These are phyloP conservation scores for Priceomyces carsonii DNA, from an alignment of 805 yeast species.

Conservation along the genomic window DNA sequence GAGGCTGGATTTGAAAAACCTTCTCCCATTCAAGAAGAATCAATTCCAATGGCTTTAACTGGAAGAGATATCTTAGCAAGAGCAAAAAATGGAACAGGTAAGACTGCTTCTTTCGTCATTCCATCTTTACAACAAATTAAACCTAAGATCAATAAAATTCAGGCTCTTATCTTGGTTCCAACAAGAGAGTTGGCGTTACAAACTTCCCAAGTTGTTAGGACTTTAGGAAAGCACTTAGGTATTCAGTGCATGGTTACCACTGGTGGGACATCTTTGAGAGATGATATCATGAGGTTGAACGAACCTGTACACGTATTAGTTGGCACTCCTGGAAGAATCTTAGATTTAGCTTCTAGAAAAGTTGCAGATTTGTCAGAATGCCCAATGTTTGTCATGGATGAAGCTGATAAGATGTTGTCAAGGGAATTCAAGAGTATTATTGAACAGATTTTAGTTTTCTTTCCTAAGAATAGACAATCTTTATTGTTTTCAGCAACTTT, in stretches of 20 bases:
- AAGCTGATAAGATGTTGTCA: slow-evolving; percentile 95
- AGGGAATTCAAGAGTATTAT: slow-evolving; percentile 86
- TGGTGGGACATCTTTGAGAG: slow-evolving; percentile 93
- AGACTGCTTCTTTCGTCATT: slow-evolving; percentile 95
- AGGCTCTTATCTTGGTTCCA: slow-evolving; percentile 91
- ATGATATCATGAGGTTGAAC: slow-evolving; percentile 88
- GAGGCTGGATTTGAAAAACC: slow-evolving; percentile 99
- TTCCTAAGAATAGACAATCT: slow-evolving; percentile 74
- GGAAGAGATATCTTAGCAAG: slow-evolving; percentile 96
- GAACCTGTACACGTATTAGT: slow-evolving; percentile 94
- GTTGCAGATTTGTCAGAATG: slow-evolving; percentile 87
- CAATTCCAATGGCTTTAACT: slow-evolving; percentile 91
- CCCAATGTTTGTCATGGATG: slow-evolving; percentile 93
- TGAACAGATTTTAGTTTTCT: slow-evolving; percentile 78
- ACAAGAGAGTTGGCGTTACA: slow-evolving; percentile 97
- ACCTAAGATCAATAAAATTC: slow-evolving; percentile 81
- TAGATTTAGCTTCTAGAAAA: slow-evolving; percentile 87
- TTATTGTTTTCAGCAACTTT: slow-evolving; percentile 92
- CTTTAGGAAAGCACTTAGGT: slow-evolving; percentile 91
- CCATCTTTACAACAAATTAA: slow-evolving; percentile 89
- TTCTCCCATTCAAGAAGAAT: slow-evolving; percentile 96
- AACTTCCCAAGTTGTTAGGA: slow-evolving; percentile 95
- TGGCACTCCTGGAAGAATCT: slow-evolving; percentile 97
- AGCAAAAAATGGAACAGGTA: slow-evolving; percentile 98
- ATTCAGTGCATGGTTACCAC: slow-evolving; percentile 96